These are phyloP conservation scores for Pseudoturritis turrita DNA, from an alignment of 345 rosid species.

Conservation along the genomic window DNA sequence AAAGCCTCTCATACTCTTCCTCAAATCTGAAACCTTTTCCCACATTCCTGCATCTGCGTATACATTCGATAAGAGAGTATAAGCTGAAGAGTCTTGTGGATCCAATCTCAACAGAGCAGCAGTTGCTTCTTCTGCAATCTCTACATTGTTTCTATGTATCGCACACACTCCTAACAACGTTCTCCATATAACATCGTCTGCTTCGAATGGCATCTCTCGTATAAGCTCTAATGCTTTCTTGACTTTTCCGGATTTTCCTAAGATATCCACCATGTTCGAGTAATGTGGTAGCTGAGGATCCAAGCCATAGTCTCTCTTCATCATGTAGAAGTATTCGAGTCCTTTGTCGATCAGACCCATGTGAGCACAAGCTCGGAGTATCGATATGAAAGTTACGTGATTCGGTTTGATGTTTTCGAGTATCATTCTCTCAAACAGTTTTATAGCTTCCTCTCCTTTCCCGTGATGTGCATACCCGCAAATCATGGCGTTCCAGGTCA, in stretches of 20 bases:
- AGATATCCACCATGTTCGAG: conserved; percentile 86
- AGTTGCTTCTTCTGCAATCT: conserved; percentile 69
- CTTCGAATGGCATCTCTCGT: conserved; percentile 69
- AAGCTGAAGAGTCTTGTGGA: conserved; percentile 77
- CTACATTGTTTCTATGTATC: conserved; percentile 61
- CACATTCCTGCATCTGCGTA: conserved; percentile 92
- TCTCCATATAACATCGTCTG: conserved; percentile 81
- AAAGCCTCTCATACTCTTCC: conserved; percentile 61
- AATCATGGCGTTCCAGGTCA: conserved; percentile 94
- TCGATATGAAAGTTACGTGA: conserved; percentile 78
- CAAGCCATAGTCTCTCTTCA: conserved; percentile 54
- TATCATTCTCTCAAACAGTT: conserved; percentile 58
- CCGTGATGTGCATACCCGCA: conserved; percentile 90
- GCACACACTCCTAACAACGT: conserved; percentile 73
- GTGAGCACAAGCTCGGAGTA: conserved; percentile 93
- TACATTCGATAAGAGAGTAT: conserved; percentile 71
- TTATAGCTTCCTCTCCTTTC: conserved; percentile 65
- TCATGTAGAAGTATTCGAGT: conserved; percentile 53
- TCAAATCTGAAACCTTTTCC: conserved; percentile 61
- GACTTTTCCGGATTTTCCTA: conserved; percentile 75
- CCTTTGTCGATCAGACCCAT: conserved; percentile 66
- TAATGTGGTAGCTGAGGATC: conserved; percentile 81
- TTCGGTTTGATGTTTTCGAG: conserved; percentile 54
- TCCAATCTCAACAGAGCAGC: conserved; percentile 52
- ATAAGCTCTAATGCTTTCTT: conserved; percentile 55